A percentile compares a stretch with the other conserved stretches of the same genome.
phyloP scores from a whole-genome alignment of 2,329 filamentous ascomycete species.

The Fusarium protoensiforme region DNA sequence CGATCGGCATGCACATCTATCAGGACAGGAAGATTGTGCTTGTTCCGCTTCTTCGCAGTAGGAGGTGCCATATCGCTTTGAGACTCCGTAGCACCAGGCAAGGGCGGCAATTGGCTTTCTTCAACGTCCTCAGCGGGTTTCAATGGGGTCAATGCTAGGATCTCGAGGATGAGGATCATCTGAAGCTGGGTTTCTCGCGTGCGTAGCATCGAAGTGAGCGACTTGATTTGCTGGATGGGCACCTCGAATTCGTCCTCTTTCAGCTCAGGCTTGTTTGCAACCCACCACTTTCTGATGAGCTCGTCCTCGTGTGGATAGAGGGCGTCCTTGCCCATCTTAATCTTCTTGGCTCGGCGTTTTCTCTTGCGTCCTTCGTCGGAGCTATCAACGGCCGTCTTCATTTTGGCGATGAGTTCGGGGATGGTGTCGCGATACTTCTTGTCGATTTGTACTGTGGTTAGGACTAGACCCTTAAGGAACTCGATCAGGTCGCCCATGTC shows the following conservation, averaged over 20 bases:
- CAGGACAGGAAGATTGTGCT: constrained; percentile 72
- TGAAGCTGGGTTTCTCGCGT: constrained; percentile 84
- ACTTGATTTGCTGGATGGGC: constrained; percentile 66
- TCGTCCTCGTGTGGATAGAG: constrained; percentile 75
- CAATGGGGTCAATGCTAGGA: constrained; percentile 74
- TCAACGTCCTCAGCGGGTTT: constrained; percentile 53
- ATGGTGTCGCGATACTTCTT: constrained; percentile 83
- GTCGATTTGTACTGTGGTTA: constrained; percentile 75
- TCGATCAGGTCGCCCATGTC: constrained; percentile 72
- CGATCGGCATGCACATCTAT: constrained; percentile 81
- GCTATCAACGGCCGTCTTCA: constrained; percentile 66
- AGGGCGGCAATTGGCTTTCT: constrained; percentile 60
- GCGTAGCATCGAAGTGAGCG: constrained; percentile 73
- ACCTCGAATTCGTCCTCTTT: constrained; percentile 61
- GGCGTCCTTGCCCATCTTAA: constrained; percentile 74
- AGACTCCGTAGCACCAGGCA: constrained; percentile 52
- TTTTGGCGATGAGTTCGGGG: constrained; percentile 68
- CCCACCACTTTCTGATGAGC: constrained; percentile 78
- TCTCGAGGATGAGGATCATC: constrained; percentile 82
- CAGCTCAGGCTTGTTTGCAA: constrained; percentile 62
- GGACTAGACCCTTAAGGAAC: constrained; percentile 76
- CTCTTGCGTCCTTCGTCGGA: constrained; percentile 60
- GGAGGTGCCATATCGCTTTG: constrained; percentile 44
- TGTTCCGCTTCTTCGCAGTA: constrained; percentile 65
- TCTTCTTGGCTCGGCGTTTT: constrained; percentile 69